A percentile compares a stretch with the other conserved stretches of the same genome.
Evolutionary conservation across 169 alveolate species (phyloP).

Genomic region (Pseudocohnilembus persalinus): DNA sequence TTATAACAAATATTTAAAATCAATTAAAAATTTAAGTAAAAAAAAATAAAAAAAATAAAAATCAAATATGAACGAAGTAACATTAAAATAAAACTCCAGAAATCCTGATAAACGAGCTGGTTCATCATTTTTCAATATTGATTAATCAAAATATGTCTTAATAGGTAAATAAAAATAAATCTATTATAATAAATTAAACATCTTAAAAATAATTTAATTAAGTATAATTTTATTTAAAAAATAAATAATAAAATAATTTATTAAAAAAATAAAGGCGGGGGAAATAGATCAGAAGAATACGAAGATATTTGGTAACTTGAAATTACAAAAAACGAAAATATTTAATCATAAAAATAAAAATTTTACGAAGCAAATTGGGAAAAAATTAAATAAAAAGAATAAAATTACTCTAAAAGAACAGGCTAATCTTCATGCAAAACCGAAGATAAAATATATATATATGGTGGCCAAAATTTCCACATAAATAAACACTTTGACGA

Average conservation of each 20-base stretch:
- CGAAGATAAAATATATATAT: slow-evolving; percentile 9
- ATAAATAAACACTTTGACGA: slow-evolving; percentile 21
- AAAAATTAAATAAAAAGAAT: not conserved
- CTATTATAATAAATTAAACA: not conserved
- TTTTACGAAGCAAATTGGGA: slow-evolving; percentile 1
- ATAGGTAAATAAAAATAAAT: not conserved
- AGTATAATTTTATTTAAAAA: too few species aligned
- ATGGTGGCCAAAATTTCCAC: slow-evolving; percentile 20
- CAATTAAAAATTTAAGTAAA: too few species aligned
- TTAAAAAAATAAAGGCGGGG: not conserved
- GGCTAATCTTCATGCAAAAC: slow-evolving; percentile 4
- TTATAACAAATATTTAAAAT: too few species aligned
- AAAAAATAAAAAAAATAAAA: too few species aligned
- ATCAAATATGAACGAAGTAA: not conserved
- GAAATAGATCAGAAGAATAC: slow-evolving; percentile 17
- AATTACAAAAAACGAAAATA: not conserved
- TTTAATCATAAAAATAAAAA: too few species aligned
- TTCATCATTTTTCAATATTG: slow-evolving; percentile 1
- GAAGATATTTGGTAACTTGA: slow-evolving; percentile 26
- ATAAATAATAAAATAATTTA: not conserved
- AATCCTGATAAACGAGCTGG: slow-evolving; percentile 24
- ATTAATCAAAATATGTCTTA: not conserved
- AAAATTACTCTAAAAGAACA: slow-evolving; percentile 8
- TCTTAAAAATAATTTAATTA: too few species aligned
- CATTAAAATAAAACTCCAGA: not conserved